Evolutionary conservation across 805 yeast genomes (phyloP).

Genomic region (Kluyveromyces starmeri): DNA sequence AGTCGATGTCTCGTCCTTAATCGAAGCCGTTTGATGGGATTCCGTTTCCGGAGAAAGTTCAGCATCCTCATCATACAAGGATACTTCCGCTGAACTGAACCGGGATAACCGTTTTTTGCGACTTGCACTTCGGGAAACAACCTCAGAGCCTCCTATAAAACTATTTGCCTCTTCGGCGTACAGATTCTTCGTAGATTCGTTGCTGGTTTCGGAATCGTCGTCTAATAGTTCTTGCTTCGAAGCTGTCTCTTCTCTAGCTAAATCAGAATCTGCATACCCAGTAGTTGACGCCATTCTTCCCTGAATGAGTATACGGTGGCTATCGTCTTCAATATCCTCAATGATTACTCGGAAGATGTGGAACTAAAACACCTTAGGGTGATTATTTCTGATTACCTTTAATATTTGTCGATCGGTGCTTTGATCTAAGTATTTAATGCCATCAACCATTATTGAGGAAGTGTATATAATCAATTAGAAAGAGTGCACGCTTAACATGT

Average conservation of each 20-base stretch:
- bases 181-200: slow-evolving; percentile 1
- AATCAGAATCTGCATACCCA: slow-evolving; percentile 3
- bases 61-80: slow-evolving; percentile 5
- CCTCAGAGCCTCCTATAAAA: slow-evolving; percentile 42
- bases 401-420: too few species aligned
- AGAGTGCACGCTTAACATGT: too few species aligned
- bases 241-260: slow-evolving; percentile 1
- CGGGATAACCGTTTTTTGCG: neutral
- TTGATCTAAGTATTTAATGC: too few species aligned
- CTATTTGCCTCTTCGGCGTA: slow-evolving; percentile 31
- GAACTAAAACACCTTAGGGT: too few species aligned
- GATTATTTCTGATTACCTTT: too few species aligned
- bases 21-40: slow-evolving; percentile 19
- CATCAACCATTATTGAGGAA: too few species aligned
- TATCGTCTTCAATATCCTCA: too few species aligned
- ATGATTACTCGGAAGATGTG: too few species aligned
- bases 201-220: neutral
- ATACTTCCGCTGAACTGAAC: neutral
- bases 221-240: neutral
- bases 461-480: too few species aligned
- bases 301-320: too few species aligned
- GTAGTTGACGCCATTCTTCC: too few species aligned
- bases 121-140: slow-evolving; percentile 12
- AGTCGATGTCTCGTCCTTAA: too few species aligned
- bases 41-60: slow-evolving; percentile 9